Evolutionary conservation across 2,329 filamentous ascomycete species (phyloP).

Genomic region (Trichoderma asperellum): DNA sequence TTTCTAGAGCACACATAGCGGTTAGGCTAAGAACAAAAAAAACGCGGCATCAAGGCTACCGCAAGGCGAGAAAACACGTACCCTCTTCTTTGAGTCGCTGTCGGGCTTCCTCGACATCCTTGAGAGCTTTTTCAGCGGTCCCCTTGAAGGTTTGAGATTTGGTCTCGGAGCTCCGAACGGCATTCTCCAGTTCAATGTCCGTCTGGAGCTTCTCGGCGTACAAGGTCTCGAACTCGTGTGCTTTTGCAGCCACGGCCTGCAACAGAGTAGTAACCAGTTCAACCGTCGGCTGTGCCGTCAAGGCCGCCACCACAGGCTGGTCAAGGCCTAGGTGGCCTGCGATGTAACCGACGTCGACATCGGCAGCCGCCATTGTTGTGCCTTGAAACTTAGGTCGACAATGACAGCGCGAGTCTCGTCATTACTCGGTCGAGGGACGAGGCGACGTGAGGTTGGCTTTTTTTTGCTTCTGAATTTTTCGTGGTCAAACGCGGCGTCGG

Average conservation of each 20-base stretch:
- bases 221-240: conserved; percentile 78
- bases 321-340: conserved; percentile 72
- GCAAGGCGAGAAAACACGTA: conserved; percentile 46
- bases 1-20: conserved; percentile 61
- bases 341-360: conserved; percentile 72
- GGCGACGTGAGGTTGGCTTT: not conserved
- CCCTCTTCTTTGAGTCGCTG: conserved; percentile 83
- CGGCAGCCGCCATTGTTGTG: conserved; percentile 48
- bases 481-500: not conserved
- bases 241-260: conserved; percentile 74
- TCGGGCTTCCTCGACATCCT: conserved; percentile 80
- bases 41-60: not conserved
- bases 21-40: not conserved
- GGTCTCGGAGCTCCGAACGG: conserved; percentile 79
- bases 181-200: conserved; percentile 92
- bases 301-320: conserved; percentile 62
- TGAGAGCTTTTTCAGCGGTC: conserved; percentile 79
- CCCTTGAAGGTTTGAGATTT: conserved; percentile 81
- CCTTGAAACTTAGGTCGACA: conserved; percentile 23
- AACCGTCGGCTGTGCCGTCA: conserved; percentile 70
- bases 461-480: not conserved
- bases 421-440: conserved; percentile 22
- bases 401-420: conserved; percentile 26
- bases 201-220: conserved; percentile 86
- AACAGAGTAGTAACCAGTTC: conserved; percentile 80